Evolutionary conservation across 2,329 filamentous ascomycete species (phyloP), one percentile per base, ranked within the genome.

Genomic region (Curvularia sp.): DNA sequence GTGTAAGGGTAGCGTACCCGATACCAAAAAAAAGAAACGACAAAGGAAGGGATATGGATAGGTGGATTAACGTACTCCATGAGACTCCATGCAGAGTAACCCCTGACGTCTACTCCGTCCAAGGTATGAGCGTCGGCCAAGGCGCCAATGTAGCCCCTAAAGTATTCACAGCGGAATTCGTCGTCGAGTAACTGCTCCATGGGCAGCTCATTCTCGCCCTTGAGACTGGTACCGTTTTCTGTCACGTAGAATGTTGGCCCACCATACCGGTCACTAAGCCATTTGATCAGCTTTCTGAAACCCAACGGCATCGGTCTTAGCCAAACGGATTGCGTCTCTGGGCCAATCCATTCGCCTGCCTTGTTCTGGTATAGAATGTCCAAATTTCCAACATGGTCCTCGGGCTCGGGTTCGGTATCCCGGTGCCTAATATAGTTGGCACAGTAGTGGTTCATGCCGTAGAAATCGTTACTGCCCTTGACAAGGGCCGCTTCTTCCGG

Each of bases 381-480:
- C 34, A 96, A 80, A 76, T 96, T 90, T 52, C 92, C 92, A 12
- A 86, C 80, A 77, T 87, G 87, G 79, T 96, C 92, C 49, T 89
- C 83, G 3, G 81, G 80, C 1, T 85, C 82, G 0, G 90, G 79
- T 47, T 83, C 79, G 6, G 83, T 84, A 7, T 84, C 83, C 71
- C 87, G 86, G 79, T 93, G 88, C 76, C 87, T 88, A 80, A 96
- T 88, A 80, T 91, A 96, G 82, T 95, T 91, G 72, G 91, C 89
- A 49, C 91, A 93, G 82, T 96, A 96, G 82, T 93, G 90, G 82
- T 96, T 96, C 91, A 94, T 94, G 76, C 91, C 92, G 78, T 96
- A 96, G 79, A 96, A 96, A 81, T 96, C 92, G 77, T 95, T 95
- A 74, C 89, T 92, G n/a, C 90, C 91, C 71, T 89, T 83, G 45